Conservation (phyloP, 1,139 yeast genomes). For the Suhomyces wounanorum region DNA sequence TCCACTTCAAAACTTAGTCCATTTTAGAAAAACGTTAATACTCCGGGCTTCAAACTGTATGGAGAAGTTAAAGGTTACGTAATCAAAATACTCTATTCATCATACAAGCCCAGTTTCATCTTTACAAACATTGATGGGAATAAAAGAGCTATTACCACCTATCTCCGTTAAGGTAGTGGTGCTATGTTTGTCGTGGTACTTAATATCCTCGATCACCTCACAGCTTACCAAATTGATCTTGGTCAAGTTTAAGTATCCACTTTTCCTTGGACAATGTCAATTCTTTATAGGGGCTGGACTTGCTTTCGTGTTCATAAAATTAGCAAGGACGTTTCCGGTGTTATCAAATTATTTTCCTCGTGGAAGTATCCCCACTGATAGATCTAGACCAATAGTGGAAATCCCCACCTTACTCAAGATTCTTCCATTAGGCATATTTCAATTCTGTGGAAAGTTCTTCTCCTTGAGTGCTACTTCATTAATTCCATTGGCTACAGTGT, state of each 20-base stretch:
- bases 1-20: background rate
- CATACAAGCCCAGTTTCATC: background rate
- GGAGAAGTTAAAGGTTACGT: background rate
- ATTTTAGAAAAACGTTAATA: background rate
- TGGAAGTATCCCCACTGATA: constrained; percentile 33
- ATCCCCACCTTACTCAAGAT: constrained; percentile 28
- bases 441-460: constrained; percentile 40
- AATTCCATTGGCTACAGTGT: constrained; percentile 42
- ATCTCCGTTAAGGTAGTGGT: constrained; percentile 33
- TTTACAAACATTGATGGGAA: constrained; percentile 4
- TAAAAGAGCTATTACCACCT: constrained; percentile 24
- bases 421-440: constrained; percentile 43
- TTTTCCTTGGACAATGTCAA: constrained; percentile 53
- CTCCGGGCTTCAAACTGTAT: background rate
- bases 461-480: constrained; percentile 42
- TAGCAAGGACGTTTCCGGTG: constrained; percentile 25
- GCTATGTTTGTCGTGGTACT: constrained; percentile 47
- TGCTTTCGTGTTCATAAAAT: constrained; percentile 25
- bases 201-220: constrained; percentile 48
- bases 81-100: background rate
- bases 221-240: constrained; percentile 49
- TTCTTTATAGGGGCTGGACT: constrained; percentile 42
- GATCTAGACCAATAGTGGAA: constrained; percentile 24
- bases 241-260: constrained; percentile 47
- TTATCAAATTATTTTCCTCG: constrained; percentile 27